Evolutionary conservation across 768 basidiomycete genomes (phyloP), one percentile per base, ranked within the genome.

Genomic region (Mycena kentingensis): DNA sequence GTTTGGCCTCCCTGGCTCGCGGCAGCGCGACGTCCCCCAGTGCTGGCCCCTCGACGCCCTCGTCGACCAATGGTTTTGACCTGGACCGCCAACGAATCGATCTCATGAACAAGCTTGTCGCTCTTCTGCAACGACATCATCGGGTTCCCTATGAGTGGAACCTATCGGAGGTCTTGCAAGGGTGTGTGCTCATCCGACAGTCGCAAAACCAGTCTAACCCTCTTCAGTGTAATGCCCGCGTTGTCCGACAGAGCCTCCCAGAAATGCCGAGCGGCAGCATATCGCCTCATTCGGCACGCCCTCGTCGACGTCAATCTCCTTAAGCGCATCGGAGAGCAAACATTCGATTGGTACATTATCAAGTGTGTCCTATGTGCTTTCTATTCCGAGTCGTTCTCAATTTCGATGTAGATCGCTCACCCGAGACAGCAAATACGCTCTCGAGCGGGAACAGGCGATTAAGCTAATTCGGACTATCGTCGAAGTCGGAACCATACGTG

Each of bases 401-500:
- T 13, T 35, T 27, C 45, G 10, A 55, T 38, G 7, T 24, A 94
- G 93, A 59, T 85, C 94, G 2, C 75, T 98, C 15, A 82, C 88
- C 0, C 84, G 94, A 12, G 94, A 98, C 65, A 85, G 84, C 65
- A 89, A 91, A 61, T 79, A 85, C 64, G 81, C 81, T 12, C 79
- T 85, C 5, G 97, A 94, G 71, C 91, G 92, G 65, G 93, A 97
- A 64, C 95, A 98, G 68, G 92, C 82, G 19, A 82, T 99, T 60
- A 91, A 93, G 54, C 82, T 98, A 19, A 84, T 98, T 49, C 87
- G 97, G 18, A 72, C 84, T 3, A 82, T 93, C 22, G 81, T 95
- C 6, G 83, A 90, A 60, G 78, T 94, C 31, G 87, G 89, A 12
- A 84, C 85, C 12, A 78, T 81, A 44, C 74, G 76, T 36, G 73